phyloP scores from a whole-genome alignment of 345 rosid genomes.

The Eucalyptus polybractea region DNA sequence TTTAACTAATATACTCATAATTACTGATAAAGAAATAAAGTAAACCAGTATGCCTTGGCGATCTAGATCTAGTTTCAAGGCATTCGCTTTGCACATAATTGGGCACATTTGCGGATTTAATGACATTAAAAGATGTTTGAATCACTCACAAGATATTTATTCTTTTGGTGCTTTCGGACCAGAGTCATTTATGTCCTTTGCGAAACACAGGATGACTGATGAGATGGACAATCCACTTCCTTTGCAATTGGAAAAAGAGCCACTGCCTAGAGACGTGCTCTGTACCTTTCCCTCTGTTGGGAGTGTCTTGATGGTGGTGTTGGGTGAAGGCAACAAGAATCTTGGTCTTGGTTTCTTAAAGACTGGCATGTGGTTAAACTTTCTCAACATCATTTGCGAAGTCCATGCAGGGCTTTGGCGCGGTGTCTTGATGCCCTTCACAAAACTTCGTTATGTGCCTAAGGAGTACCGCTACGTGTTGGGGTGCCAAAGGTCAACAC shows the following conservation, averaged over 20 bases:
- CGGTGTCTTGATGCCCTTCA: constrained; percentile 30
- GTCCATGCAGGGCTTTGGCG: constrained; percentile 56
- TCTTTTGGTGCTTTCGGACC: not conserved
- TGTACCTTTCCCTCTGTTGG: constrained; percentile 68
- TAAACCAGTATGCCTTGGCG: not conserved
- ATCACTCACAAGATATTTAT: not conserved
- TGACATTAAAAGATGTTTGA: not conserved
- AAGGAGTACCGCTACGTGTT: constrained; percentile 16
- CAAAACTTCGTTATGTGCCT: constrained; percentile 29
- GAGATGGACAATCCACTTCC: constrained; percentile 38
- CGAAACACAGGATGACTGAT: constrained; percentile 24
- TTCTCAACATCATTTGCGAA: constrained; percentile 38
- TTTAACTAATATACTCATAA: not conserved
- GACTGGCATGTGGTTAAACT: constrained; percentile 54
- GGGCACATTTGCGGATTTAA: not conserved
- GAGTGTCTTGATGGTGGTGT: constrained; percentile 45
- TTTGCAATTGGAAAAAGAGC: constrained; percentile 28
- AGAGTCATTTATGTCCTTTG: not conserved
- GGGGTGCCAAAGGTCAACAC: constrained; percentile 38
- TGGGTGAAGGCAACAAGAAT: constrained; percentile 13
- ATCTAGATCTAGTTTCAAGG: not conserved
- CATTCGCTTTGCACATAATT: not conserved
- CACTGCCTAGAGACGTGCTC: constrained; percentile 42
- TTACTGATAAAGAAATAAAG: not conserved
- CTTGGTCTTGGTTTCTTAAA: constrained; percentile 24